Conservation (phyloP, 306 rosid species). For the Bauhinia variegata region DNA sequence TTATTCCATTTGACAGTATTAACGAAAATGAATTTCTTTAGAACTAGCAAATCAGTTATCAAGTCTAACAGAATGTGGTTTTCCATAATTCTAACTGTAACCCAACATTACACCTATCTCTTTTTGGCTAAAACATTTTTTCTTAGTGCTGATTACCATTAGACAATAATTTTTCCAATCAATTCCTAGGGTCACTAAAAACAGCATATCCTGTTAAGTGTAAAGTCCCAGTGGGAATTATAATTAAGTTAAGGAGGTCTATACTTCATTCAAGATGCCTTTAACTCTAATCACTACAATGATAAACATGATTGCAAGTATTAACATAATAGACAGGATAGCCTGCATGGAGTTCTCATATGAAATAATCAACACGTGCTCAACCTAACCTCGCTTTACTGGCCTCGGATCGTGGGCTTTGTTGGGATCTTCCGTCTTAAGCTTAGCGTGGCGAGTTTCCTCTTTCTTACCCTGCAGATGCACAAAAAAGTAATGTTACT, state of each 20-base stretch:
- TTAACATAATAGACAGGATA: no score
- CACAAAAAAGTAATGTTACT: conserved; percentile 1
- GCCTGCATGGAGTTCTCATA: no score
- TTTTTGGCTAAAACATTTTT: no score
- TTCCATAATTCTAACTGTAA: no score
- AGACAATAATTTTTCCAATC: no score
- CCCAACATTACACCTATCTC: no score
- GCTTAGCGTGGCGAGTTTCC: conserved; percentile 95
- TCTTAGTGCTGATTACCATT: no score
- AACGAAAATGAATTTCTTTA: no score
- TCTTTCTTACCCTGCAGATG: conserved; percentile 82
- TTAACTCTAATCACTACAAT: conserved; percentile 26
- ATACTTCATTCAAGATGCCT: conserved; percentile 30
- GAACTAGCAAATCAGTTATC: no score
- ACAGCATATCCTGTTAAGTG: conserved; percentile 7
- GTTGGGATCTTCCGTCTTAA: conserved; percentile 97
- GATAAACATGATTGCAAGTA: conserved; percentile 37
- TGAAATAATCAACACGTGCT: not conserved
- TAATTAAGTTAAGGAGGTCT: conserved; percentile 26
- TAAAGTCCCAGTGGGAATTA: conserved; percentile 22
- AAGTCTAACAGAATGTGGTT: no score
- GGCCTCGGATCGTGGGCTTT: conserved; percentile 98
- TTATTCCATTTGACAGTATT: no score
- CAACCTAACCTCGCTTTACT: conserved; percentile 77
- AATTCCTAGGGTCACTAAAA: not conserved